Base-by-base conservation (phyloP, 441 rosid genomes). In the Eruca vesicaria region DNA sequence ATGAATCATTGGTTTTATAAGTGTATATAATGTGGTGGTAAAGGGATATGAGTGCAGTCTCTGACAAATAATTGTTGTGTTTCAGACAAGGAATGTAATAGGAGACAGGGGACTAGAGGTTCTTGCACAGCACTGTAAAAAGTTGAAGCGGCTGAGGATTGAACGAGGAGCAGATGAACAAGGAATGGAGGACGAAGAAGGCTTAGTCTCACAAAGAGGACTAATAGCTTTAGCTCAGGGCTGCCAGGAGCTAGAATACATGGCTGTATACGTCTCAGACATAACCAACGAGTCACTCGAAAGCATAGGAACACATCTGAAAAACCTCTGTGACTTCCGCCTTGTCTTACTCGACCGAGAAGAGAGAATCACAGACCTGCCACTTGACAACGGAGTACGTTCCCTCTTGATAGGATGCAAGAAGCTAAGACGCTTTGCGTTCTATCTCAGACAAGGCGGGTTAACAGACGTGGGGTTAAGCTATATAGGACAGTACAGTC, bases 101-200 rank as follows among this genome's bases (percentile, higher is more conserved):
- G 98, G 97, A 75, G 98, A 96, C 82, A 80, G 90, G 74, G 99
- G 97, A 61, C 74, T 96, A 74, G 97, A 91, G 81, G 84, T 89
- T 77, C 87, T 96, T 66, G 94, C 97, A 73, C 84, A 50, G 68
- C 71, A 82, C 75, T 93, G 99, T 73, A 88, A 82, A 84, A 78
- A 61, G 20, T 83, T 96, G 57, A 87, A 88, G 81, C 86, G 97
- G 85, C 93, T 96, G 66, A 84, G 98, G 81, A 89, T 96, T 65
- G 98, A 91, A 82, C 89, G 90, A 35, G 97, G 98, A 77, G 97
- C 91, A 14, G 97, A 91, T 80, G 97, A 90, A 80, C 90, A 82
- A 53, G 97, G 78, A 63, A 84, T 87, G 90, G 97, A 82, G 80
- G 97, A 91, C 52, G 98, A 89, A 85, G 97, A 82, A 77, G 97